Evolutionary conservation across 2,329 filamentous ascomycete species (phyloP).

Genomic region (Fusarium equiseti): DNA sequence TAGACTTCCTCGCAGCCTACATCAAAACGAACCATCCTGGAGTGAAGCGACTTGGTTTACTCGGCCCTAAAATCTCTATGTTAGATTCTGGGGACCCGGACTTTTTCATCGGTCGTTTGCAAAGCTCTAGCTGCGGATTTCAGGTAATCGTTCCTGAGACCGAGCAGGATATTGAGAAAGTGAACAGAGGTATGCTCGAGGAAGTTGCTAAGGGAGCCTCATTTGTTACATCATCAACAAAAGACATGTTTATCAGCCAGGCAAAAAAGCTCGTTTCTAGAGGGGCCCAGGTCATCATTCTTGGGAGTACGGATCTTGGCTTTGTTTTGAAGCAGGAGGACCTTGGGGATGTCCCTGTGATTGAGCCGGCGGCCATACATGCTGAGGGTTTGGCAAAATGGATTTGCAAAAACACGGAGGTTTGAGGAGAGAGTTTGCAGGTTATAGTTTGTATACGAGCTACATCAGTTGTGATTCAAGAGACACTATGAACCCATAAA

Average conservation of each 20-base stretch:
- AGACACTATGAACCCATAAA: no score
- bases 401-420: not conserved
- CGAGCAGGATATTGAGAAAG: not conserved
- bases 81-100: not conserved
- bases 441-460: no score
- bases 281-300: not conserved
- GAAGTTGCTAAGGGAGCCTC: constrained; percentile 4
- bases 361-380: constrained; percentile 4
- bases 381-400: not conserved
- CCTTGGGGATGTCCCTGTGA: not conserved
- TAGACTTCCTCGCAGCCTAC: not conserved
- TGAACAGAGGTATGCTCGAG: not conserved
- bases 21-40: not conserved
- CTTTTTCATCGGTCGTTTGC: not conserved
- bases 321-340: not conserved
- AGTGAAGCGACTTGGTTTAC: not conserved
- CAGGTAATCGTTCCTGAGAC: not conserved
- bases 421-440: no score
- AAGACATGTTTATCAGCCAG: not conserved
- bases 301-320: not conserved
- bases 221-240: not conserved
- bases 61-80: not conserved
- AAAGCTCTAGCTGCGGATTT: not conserved
- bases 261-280: not conserved
- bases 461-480: no score